These are phyloP conservation scores for Penicillium malachiteum DNA, from an alignment of 495 filamentous ascomycete genomes.

Conservation along the genomic window DNA sequence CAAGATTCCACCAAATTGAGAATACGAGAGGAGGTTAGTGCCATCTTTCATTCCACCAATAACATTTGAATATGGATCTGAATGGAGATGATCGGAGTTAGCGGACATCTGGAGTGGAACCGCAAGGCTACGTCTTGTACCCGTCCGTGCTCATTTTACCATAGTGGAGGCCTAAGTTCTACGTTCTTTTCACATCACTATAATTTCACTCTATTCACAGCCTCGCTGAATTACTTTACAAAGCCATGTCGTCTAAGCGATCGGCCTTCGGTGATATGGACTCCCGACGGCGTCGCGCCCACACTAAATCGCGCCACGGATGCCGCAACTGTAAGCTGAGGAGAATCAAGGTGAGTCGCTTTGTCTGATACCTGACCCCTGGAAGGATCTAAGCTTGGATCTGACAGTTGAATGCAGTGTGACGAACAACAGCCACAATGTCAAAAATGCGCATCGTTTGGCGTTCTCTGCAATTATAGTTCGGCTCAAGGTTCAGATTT, in stretches of 20 bases:
- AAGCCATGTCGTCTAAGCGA: neutral
- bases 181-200: no score
- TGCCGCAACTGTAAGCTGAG: conserved; percentile 46
- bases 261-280: neutral
- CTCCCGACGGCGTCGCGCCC: conserved; percentile 17
- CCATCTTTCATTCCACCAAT: neutral
- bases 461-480: conserved; percentile 39
- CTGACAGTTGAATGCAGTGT: conserved; percentile 23
- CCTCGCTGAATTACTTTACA: no score
- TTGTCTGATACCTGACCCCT: neutral
- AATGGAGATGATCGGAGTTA: neutral
- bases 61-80: neutral
- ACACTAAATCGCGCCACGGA: conserved; percentile 36
- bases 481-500: conserved; percentile 21
- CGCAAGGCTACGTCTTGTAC: neutral
- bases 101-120: neutral
- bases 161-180: no score
- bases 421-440: conserved; percentile 39
- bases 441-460: conserved; percentile 32
- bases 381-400: neutral
- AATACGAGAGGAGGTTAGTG: conserved; percentile 8
- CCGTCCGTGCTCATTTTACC: no score
- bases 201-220: no score
- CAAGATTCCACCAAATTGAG: no score
- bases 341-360: conserved; percentile 37